Conservation (phyloP, 495 filamentous ascomycete species). For the Annulohypoxylon nitens region DNA sequence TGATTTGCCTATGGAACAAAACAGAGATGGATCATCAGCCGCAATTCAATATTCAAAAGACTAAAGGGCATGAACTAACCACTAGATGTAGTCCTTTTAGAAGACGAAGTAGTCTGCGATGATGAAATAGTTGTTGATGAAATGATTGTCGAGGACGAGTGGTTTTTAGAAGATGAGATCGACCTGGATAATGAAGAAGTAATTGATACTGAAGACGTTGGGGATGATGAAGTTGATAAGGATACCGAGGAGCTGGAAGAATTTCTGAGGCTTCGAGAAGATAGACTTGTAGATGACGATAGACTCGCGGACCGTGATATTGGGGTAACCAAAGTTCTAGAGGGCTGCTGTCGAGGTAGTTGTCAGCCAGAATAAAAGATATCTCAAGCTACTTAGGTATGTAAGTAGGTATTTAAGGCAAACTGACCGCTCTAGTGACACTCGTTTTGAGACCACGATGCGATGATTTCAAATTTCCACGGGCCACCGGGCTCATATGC, state of each 20-base stretch:
- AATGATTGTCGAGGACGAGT: background rate
- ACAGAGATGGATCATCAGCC: background rate
- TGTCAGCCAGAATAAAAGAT: background rate
- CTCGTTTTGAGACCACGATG: background rate
- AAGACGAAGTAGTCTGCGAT: background rate
- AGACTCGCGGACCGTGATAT: background rate
- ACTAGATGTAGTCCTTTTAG: background rate
- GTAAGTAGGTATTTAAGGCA: background rate
- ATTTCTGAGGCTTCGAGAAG: background rate
- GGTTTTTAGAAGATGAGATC: background rate
- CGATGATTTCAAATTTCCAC: background rate
- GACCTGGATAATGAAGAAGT: background rate
- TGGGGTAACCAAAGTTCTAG: background rate
- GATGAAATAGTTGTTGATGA: background rate
- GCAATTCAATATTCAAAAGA: background rate
- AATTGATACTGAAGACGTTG: background rate
- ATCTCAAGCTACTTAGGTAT: background rate
- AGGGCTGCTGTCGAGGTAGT: background rate
- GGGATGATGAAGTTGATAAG: background rate
- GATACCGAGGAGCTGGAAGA: background rate
- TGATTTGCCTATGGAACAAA: background rate
- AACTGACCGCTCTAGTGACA: background rate
- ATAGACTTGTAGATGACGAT: background rate
- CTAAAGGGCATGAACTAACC: background rate
- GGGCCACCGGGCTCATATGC: background rate